Base-by-base conservation (phyloP, 148 eudicot species). In the Polygonum maritimum region DNA sequence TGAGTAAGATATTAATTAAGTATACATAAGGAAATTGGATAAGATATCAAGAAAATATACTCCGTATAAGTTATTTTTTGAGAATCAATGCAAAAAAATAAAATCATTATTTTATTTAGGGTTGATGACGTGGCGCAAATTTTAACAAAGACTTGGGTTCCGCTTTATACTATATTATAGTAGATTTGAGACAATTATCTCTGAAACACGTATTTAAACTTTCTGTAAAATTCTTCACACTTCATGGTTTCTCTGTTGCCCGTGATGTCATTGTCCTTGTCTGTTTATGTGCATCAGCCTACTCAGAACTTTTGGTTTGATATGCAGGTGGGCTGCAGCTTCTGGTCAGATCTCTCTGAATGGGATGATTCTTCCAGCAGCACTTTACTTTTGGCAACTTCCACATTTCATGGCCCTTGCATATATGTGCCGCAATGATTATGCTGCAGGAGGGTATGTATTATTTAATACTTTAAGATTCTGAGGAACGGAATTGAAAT, bases 371-470 rank as follows among this genome's bases (percentile, higher is more conserved):
- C 97, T 94, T 48, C 98, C 98, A 44, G 98, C 98, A 79, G 97
- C 98, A 74, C 86, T 94, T 21, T 94, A 94, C 76, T 94, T 94
- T 90, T 94, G 98, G 98, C 98, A 94, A 83, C 74, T 94, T 78
- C 98, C 98, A 76, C 98, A 94, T 79, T 92, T 94, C 62, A 94
- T 94, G 98, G 97, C 98, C 83, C 92, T 94, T 76, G 98, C 97
- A 67, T 94, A 88, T 76, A 78, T 94, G 79, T 94, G 96, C 79
- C 97, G 98, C 62, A 77, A 89, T 57, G 98, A 94, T 80, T 94
- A 94, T 87, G 92, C 92, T 77, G 94, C 91, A 47, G 98, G 98
- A 88, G 97, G 98, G 98, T 94, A 90, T 83, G 86, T 78, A 31
- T 71, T 48, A 26, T 72, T 19, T 26, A 5, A 48, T 48, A 33